These are phyloP conservation scores for Daldinia caldariorum DNA, from an alignment of 495 filamentous ascomycete genomes.

Conservation along the genomic window DNA sequence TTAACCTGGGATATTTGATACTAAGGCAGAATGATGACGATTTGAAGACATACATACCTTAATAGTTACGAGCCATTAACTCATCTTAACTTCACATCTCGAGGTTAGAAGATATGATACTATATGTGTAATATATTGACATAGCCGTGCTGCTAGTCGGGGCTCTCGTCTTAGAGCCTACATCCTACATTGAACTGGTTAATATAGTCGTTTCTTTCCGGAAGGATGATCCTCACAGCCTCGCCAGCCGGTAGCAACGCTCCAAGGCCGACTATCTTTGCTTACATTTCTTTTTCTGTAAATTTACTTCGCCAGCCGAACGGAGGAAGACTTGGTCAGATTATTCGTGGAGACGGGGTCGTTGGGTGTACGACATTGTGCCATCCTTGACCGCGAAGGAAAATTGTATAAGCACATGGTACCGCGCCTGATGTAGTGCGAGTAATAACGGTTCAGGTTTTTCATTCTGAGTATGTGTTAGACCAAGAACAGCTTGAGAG, in stretches of 20 bases:
- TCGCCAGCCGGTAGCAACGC: not conserved
- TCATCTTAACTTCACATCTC: not conserved
- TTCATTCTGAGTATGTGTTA: not conserved
- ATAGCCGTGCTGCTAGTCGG: too few relatives aligned
- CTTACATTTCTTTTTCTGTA: too few relatives aligned
- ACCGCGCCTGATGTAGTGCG: not conserved
- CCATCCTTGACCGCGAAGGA: too few relatives aligned
- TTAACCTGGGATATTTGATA: not conserved
- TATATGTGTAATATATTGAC: not conserved
- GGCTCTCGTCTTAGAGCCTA: too few relatives aligned
- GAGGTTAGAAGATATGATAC: not conserved
- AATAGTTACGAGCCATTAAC: not conserved
- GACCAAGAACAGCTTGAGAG: not conserved
- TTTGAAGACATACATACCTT: not conserved
- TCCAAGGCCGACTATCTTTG: too few relatives aligned
- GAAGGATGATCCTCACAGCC: not conserved
- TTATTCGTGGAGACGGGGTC: too few relatives aligned
- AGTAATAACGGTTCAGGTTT: not conserved
- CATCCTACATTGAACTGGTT: too few relatives aligned
- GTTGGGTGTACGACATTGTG: too few relatives aligned
- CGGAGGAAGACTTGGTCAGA: too few relatives aligned
- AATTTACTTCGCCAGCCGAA: too few relatives aligned
- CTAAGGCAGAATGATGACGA: conserved; percentile 2
- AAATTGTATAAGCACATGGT: too few relatives aligned
- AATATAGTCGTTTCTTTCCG: not conserved